phyloP scores from a whole-genome alignment of 2,329 filamentous ascomycete genomes.

The Thielaviopsis punctulata region DNA sequence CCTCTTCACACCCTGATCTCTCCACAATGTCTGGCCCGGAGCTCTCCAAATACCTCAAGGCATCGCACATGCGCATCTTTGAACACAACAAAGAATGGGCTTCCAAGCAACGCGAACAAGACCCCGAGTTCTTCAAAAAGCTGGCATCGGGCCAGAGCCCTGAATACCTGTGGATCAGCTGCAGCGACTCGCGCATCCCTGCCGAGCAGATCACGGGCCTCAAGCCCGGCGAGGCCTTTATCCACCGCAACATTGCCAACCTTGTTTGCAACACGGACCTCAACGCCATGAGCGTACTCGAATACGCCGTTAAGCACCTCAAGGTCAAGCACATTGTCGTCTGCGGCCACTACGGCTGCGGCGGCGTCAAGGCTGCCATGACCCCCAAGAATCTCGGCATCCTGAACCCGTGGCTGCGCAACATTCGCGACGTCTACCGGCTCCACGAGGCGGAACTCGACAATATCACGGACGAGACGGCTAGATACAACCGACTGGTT shows the following conservation, averaged over 20 bases:
- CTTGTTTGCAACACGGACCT: conserved; percentile 65
- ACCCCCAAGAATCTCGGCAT: conserved; percentile 53
- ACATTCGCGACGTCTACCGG: conserved; percentile 59
- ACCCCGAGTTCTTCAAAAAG: conserved; percentile 49
- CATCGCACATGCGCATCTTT: conserved; percentile 50
- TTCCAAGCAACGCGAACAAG: conserved; percentile 34
- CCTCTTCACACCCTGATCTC: not conserved
- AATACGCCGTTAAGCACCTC: conserved; percentile 70
- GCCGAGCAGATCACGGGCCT: conserved; percentile 74
- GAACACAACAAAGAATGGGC: conserved; percentile 53
- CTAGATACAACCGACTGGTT: conserved; percentile 53
- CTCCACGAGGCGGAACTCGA: conserved; percentile 56
- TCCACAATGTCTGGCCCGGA: conserved; percentile 3
- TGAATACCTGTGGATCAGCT: conserved; percentile 76
- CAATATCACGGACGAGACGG: conserved; percentile 37
- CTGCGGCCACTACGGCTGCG: conserved; percentile 65
- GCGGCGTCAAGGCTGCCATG: conserved; percentile 59
- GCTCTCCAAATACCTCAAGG: conserved; percentile 31
- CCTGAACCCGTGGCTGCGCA: conserved; percentile 56
- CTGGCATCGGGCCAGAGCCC: conserved; percentile 48
- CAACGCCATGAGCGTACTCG: conserved; percentile 64
- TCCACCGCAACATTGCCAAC: conserved; percentile 93
- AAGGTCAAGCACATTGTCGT: conserved; percentile 68
- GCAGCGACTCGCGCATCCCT: conserved; percentile 80
- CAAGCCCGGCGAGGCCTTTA: conserved; percentile 78